Evolutionary conservation across 2,329 filamentous ascomycete genomes (phyloP).

Genomic region (Leptographium procerum): DNA sequence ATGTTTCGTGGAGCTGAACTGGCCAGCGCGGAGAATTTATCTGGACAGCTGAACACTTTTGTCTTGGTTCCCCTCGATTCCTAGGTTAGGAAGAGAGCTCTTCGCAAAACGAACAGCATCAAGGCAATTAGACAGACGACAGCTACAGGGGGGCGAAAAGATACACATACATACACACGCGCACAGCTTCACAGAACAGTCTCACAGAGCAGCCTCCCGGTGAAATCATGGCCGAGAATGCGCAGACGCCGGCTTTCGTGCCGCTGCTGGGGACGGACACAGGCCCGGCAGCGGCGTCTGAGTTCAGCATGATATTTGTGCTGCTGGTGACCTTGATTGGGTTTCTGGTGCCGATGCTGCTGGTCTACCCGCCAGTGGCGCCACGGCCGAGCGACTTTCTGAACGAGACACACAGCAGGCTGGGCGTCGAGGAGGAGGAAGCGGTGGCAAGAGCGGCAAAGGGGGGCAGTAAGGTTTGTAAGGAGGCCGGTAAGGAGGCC

Average conservation of each 20-base stretch:
- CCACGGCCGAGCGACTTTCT: constrained; percentile 42
- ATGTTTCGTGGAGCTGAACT: background rate
- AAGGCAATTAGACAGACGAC: too few relatives aligned
- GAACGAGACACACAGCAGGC: constrained; percentile 39
- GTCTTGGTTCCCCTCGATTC: too few relatives aligned
- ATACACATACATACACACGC: too few relatives aligned
- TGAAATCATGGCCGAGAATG: background rate
- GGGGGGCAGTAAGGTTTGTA: too few relatives aligned
- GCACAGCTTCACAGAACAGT: too few relatives aligned
- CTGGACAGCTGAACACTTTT: background rate
- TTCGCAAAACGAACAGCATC: too few relatives aligned
- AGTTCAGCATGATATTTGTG: constrained; percentile 19
- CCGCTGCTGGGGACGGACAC: background rate
- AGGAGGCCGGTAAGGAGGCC: background rate
- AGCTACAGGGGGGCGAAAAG: too few relatives aligned
- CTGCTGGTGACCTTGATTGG: constrained; percentile 32
- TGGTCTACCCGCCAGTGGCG: constrained; percentile 43
- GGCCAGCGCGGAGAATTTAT: background rate
- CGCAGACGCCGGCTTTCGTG: background rate
- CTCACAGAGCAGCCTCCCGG: background rate
- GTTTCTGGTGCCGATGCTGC: constrained; percentile 41
- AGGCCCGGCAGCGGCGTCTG: background rate
- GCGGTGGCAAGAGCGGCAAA: background rate
- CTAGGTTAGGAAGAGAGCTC: too few relatives aligned
- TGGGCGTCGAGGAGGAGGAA: constrained; percentile 24